Evolutionary conservation across 768 basidiomycete genomes (phyloP).

Genomic region (Galerina sulciceps): DNA sequence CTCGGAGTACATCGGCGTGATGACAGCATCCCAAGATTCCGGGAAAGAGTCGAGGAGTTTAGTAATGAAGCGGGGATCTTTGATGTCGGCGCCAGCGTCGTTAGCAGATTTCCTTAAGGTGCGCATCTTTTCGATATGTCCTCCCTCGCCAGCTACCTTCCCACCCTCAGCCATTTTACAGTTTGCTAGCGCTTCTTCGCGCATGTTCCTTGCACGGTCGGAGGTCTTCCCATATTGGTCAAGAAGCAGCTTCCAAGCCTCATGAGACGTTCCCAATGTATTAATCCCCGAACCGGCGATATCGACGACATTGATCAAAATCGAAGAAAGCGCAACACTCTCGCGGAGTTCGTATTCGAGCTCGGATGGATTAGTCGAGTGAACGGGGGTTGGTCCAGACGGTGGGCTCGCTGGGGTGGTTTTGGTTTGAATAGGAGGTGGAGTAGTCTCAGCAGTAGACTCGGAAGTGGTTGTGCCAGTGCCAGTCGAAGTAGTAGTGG

Average conservation of each 20-base stretch:
- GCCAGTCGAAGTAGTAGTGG: too few species aligned
- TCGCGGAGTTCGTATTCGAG: constrained; percentile 16
- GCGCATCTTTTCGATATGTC: constrained; percentile 6
- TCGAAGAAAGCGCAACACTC: constrained; percentile 10
- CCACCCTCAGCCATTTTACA: constrained; percentile 6
- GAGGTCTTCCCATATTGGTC: constrained; percentile 8
- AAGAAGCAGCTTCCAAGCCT: constrained; percentile 1
- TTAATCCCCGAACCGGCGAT: constrained; percentile 10
- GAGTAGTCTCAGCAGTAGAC: not conserved
- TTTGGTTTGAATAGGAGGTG: not conserved
- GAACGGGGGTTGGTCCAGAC: constrained; percentile 5
- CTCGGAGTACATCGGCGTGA: constrained; percentile 9
- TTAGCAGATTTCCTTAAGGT: constrained; percentile 8
- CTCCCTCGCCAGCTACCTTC: constrained; percentile 5
- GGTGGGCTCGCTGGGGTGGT: not conserved
- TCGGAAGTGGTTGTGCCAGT: not conserved
- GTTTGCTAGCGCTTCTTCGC: constrained; percentile 4
- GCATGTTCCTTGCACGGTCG: constrained; percentile 9
- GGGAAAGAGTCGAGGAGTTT: constrained; percentile 16
- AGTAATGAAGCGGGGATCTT: constrained; percentile 8
- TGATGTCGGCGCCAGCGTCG: constrained; percentile 12
- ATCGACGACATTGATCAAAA: constrained; percentile 11
- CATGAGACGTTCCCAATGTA: not conserved
- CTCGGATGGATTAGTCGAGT: constrained; percentile 5
- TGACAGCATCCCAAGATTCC: constrained; percentile 16